Evolutionary conservation across 768 basidiomycete genomes (phyloP).

Genomic region (Pisolithus marmoratus): DNA sequence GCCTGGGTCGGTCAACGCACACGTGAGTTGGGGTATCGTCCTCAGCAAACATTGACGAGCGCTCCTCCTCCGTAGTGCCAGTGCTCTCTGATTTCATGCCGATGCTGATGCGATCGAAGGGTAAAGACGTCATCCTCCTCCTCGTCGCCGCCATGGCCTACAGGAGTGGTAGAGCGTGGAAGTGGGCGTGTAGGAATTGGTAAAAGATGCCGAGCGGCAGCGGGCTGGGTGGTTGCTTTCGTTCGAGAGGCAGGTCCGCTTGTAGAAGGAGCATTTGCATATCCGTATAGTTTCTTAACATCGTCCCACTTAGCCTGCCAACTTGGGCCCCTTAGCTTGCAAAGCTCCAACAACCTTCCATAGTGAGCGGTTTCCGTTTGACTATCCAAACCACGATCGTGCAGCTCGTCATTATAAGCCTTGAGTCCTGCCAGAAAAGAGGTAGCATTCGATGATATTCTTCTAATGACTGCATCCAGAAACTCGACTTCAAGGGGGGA

Average conservation of each 20-base stretch:
- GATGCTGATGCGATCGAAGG: conserved; percentile 39
- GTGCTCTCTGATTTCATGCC: conserved; percentile 19
- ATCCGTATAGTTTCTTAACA: conserved; percentile 54
- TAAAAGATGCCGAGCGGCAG: conserved; percentile 10
- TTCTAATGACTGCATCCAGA: conserved; percentile 67
- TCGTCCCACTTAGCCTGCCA: conserved; percentile 81
- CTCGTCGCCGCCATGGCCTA: conserved; percentile 35
- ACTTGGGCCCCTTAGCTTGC: conserved; percentile 70
- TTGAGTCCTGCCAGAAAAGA: conserved; percentile 80
- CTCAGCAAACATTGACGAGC: conserved; percentile 16
- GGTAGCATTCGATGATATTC: conserved; percentile 62
- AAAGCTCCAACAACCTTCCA: conserved; percentile 75
- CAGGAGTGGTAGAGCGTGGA: conserved; percentile 19
- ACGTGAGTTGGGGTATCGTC: conserved; percentile 13
- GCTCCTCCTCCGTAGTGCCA: conserved; percentile 11
- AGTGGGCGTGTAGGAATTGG: conserved; percentile 19
- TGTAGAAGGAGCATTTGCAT: conserved; percentile 21
- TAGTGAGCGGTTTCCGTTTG: conserved; percentile 77
- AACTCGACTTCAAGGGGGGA: conserved; percentile 57
- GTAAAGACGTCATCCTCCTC: conserved; percentile 39
- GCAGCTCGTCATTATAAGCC: conserved; percentile 75
- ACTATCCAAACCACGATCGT: conserved; percentile 69
- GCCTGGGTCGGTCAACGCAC: conserved; percentile 4
- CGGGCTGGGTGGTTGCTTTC: conserved; percentile 12
- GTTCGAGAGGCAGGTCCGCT: conserved; percentile 5